Conservation (phyloP, 2,329 filamentous ascomycete species). For the Cercospora berteroae region DNA sequence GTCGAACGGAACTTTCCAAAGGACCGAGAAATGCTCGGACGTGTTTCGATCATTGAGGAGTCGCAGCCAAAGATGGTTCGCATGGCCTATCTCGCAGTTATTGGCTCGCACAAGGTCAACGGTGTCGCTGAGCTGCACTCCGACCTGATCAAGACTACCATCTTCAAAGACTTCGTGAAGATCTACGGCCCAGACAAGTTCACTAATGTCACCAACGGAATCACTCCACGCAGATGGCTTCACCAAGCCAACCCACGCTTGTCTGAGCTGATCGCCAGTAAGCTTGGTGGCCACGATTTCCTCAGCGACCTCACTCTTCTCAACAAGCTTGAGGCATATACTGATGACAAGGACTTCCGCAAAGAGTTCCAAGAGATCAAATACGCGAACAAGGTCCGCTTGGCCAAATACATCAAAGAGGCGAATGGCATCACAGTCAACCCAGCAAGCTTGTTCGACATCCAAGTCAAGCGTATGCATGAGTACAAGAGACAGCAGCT, state of each 20-base stretch:
- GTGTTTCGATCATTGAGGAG: constrained; percentile 98
- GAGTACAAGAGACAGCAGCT: constrained; percentile 95
- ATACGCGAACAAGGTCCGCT: constrained; percentile 86
- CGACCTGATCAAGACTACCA: constrained; percentile 96
- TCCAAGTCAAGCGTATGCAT: constrained; percentile 98
- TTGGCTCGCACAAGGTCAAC: constrained; percentile 98
- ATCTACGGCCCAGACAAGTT: constrained; percentile 97
- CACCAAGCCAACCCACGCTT: constrained; percentile 95
- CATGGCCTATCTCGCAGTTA: constrained; percentile 93
- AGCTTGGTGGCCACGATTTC: constrained; percentile 78
- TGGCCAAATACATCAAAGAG: constrained; percentile 87
- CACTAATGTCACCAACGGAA: constrained; percentile 97
- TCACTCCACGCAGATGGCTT: constrained; percentile 92
- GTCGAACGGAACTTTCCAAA: constrained; percentile 90
- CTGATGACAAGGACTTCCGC: constrained; percentile 84
- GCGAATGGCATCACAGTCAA: constrained; percentile 79
- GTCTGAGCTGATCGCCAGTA: constrained; percentile 87
- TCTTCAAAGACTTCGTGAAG: constrained; percentile 97
- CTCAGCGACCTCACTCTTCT: constrained; percentile 86
- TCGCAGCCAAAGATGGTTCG: constrained; percentile 95
- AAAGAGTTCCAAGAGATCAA: constrained; percentile 97
- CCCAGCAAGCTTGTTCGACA: constrained; percentile 84
- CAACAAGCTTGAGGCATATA: constrained; percentile 78
- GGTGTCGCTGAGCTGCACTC: constrained; percentile 97
- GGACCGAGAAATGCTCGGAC: constrained; percentile 77